Conservation (phyloP, 768 basidiomycete genomes). For the Boletellus emodensis region DNA sequence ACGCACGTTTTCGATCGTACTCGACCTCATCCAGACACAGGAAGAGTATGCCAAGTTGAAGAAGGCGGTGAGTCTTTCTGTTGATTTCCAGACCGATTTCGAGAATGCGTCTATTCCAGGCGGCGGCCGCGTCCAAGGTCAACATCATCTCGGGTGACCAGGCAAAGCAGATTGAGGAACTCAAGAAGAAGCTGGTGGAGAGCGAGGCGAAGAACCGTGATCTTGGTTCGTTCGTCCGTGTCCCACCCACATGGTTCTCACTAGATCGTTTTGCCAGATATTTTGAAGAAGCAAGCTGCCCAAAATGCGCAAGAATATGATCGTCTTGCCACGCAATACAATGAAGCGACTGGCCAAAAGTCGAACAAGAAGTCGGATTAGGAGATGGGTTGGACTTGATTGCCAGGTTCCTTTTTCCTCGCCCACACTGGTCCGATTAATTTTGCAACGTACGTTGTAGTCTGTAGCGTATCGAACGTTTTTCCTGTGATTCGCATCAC, state of each 20-base stretch:
- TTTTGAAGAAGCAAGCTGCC: conserved; percentile 75
- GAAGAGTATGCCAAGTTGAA: conserved; percentile 85
- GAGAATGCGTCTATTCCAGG: conserved; percentile 21
- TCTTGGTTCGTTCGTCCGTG: conserved; percentile 45
- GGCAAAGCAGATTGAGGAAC: conserved; percentile 49
- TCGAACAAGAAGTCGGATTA: conserved; percentile 68
- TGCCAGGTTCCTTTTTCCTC: not conserved
- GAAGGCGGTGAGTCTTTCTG: conserved; percentile 38
- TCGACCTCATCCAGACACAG: conserved; percentile 87
- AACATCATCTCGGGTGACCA: conserved; percentile 21
- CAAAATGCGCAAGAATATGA: conserved; percentile 81
- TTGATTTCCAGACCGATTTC: not conserved
- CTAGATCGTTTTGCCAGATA: conserved; percentile 41
- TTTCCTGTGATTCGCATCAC: not conserved
- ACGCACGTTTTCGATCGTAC: conserved; percentile 86
- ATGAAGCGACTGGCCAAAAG: conserved; percentile 57
- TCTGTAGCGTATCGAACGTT: not conserved
- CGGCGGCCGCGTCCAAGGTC: conserved; percentile 31
- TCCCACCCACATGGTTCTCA: not conserved
- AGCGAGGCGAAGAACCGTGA: conserved; percentile 59
- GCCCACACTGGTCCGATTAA: not conserved
- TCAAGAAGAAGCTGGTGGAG: conserved; percentile 63
- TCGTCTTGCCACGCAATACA: conserved; percentile 74
- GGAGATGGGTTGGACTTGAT: not conserved
- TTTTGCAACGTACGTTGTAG: not conserved